These are phyloP conservation scores for Mercurialis annua DNA, from an alignment of 345 rosid species.

Conservation along the genomic window DNA sequence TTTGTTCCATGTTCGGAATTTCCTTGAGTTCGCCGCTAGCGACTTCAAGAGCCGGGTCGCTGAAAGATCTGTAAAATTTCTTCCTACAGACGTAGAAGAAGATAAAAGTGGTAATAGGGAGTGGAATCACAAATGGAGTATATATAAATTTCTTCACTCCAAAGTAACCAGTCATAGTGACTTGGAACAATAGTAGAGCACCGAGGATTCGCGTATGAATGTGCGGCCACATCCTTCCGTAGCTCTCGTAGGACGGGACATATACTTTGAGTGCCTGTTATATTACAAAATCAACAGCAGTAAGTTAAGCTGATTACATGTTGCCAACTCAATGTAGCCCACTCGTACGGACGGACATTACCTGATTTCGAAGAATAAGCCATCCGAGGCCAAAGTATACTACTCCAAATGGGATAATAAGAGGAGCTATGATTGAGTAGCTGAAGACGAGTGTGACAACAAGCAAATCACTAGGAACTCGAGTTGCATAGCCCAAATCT, in stretches of 20 bases:
- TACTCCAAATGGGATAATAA: conserved; percentile 72
- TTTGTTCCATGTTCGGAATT: conserved; percentile 49
- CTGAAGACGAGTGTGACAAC: conserved; percentile 63
- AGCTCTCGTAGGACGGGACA: conserved; percentile 79
- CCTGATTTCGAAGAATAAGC: conserved; percentile 91
- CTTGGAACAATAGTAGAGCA: conserved; percentile 64
- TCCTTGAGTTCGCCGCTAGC: conserved; percentile 60
- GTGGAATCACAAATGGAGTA: conserved; percentile 42
- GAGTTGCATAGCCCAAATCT: conserved; percentile 61
- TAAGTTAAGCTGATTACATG: background rate
- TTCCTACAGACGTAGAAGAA: conserved; percentile 52
- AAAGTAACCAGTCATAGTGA: conserved; percentile 67
- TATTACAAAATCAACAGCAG: background rate
- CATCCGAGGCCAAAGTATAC: conserved; percentile 78
- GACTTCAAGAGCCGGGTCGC: conserved; percentile 63
- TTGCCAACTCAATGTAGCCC: too few species aligned
- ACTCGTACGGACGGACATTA: too few species aligned
- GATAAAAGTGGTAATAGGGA: conserved; percentile 46
- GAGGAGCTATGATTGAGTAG: conserved; percentile 82
- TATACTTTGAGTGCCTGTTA: conserved; percentile 79
- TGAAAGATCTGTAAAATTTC: conserved; percentile 66
- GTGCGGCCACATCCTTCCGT: conserved; percentile 98
- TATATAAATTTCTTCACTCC: conserved; percentile 48
- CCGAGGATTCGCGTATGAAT: conserved; percentile 59
- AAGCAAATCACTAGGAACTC: conserved; percentile 78